phyloP scores from a whole-genome alignment of 345 rosid genomes.

The Aurinia saxatilis region DNA sequence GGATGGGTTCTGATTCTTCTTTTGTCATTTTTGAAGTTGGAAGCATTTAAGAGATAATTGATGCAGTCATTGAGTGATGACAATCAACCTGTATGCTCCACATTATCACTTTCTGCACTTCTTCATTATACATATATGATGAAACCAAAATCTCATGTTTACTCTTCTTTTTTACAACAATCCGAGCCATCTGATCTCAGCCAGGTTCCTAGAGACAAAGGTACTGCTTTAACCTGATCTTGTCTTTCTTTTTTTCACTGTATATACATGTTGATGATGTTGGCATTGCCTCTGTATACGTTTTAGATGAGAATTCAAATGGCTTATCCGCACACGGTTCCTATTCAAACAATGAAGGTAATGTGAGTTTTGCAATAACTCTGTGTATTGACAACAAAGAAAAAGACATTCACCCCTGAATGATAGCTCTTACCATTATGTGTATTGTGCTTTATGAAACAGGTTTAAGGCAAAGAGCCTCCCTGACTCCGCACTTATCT shows the following conservation, averaged over 20 bases:
- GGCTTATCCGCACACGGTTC: conserved; percentile 34
- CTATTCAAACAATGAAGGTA: conserved; percentile 51
- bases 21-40: conserved; percentile 42
- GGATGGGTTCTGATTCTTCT: not conserved
- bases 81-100: conserved; percentile 42
- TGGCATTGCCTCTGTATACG: not conserved
- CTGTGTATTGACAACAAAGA: not conserved
- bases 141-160: not conserved
- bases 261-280: not conserved
- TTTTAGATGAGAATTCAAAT: conserved; percentile 46
- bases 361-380: not conserved
- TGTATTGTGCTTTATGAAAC: not conserved
- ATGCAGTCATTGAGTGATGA: conserved; percentile 86
- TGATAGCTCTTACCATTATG: not conserved
- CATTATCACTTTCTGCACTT: not conserved
- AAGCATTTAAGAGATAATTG: conserved; percentile 84
- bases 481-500: conserved; percentile 67
- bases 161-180: conserved; percentile 29
- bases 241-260: too few relatives aligned
- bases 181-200: conserved; percentile 59
- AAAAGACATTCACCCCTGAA: not conserved
- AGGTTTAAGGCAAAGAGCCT: conserved; percentile 51
- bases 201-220: conserved; percentile 52
- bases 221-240: conserved; percentile 29
- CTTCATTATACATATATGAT: not conserved